phyloP scores from a whole-genome alignment of 192 early-diverging fungal species.

The Coemansia reversa region DNA sequence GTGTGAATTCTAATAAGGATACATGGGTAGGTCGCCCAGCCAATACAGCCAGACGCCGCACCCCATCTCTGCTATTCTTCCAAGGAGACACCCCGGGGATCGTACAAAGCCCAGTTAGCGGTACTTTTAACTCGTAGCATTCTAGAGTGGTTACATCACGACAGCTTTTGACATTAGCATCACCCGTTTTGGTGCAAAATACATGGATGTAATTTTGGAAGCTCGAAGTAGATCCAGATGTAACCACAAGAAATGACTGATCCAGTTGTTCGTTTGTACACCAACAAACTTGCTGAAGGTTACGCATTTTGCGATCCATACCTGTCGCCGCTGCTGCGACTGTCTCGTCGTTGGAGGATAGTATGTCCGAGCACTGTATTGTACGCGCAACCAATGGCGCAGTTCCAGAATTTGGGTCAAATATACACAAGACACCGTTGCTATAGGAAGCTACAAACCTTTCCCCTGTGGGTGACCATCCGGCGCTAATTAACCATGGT shows the following conservation, averaged over 20 bases:
- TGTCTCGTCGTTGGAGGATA: not conserved
- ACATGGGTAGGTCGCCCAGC: conserved; percentile 11
- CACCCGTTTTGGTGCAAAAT: conserved; percentile 10
- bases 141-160: conserved; percentile 11
- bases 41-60: conserved; percentile 14
- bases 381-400: conserved; percentile 22
- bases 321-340: conserved; percentile 2
- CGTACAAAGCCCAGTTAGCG: conserved; percentile 15
- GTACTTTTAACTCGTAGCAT: conserved; percentile 4
- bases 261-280: conserved; percentile 27
- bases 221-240: conserved; percentile 19
- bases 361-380: conserved; percentile 10
- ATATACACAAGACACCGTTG: conserved; percentile 41
- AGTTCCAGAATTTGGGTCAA: conserved; percentile 7
- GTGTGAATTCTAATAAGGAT: conserved; percentile 11
- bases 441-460: conserved; percentile 24
- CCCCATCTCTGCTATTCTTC: conserved; percentile 29
- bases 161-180: conserved; percentile 11
- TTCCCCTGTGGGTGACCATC: conserved; percentile 43
- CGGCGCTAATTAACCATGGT: conserved; percentile 20
- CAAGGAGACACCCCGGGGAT: conserved; percentile 29
- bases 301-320: conserved; percentile 16
- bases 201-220: conserved; percentile 22
- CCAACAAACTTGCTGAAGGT: conserved; percentile 27
- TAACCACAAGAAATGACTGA: conserved; percentile 35